Evolutionary conservation across 495 filamentous ascomycete species (phyloP), one percentile per base, ranked within the genome.

Genomic region (Aspergillus saccharolyticus): DNA sequence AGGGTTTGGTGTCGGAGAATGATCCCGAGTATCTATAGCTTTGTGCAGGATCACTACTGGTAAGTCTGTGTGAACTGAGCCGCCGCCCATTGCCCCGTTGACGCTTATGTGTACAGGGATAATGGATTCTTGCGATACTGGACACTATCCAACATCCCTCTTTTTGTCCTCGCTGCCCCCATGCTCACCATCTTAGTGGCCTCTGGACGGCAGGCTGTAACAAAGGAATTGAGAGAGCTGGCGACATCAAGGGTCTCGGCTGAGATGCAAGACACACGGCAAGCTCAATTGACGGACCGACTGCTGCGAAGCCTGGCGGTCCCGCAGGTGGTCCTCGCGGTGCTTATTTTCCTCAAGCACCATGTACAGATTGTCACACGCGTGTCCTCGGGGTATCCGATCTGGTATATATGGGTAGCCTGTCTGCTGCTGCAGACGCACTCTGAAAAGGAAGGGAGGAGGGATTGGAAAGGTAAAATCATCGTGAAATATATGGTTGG

Each of bases 311-410:
- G 54, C 16, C 54, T 55, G 14, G 54, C 54, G 30, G 44, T 30
- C 20, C 44, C 54, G 14, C 54, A 55, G 18, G 42, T 55, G 8
- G 48, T 47, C 6, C 28, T 55, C 12, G 28, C 54, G 1, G 44
- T 55, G 39, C 19, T 48, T 18, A 33, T 28, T 4, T 49, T 55
- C 17, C 18, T 55, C 12, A 47, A 46, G 17, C 44, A 55, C 14
- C 54, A 55, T n/a, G 54, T 55, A n/a, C 54, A 55, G 46, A 42
- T 55, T n/a, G 49, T 55, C 45, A 55, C 44, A 18, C 54, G 54
- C 25, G 16, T 55, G 54, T 42, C 54, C 0, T 55, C 54, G 3
- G 54, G 54, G 9, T 55, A 55, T 42, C 54, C 54, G 17, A 30
- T 55, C 44, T 55, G 54, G 54, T 55, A 55, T 42, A 2, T 55